Evolutionary conservation across 768 basidiomycete species (phyloP).

Genomic region (Lyophyllum semitale): DNA sequence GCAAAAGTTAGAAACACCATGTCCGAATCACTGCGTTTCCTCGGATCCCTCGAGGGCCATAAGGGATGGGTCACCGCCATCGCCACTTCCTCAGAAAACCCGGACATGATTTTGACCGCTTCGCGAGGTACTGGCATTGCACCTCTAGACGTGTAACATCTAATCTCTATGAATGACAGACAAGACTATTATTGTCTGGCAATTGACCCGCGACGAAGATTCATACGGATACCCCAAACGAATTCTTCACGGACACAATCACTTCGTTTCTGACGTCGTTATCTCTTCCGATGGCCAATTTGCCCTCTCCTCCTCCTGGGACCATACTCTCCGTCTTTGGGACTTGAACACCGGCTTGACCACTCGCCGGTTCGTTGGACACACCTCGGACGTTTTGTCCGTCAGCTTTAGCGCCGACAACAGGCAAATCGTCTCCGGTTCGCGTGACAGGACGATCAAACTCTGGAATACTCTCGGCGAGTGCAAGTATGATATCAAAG

Average conservation of each 20-base stretch:
- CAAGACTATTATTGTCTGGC: constrained; percentile 99
- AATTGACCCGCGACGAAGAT: constrained; percentile 90
- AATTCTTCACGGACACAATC: constrained; percentile 98
- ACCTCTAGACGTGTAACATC: constrained; percentile 5
- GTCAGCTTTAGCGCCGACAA: constrained; percentile 99
- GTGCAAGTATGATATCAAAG: constrained; percentile 99
- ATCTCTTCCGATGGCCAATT: constrained; percentile 99
- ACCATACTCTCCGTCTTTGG: constrained; percentile 99
- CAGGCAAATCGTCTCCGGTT: constrained; percentile 98
- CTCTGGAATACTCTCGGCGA: constrained; percentile 99
- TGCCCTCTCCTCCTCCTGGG: constrained; percentile 98
- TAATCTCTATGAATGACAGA: constrained; percentile 53
- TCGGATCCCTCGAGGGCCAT: constrained; percentile 91
- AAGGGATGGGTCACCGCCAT: constrained; percentile 99
- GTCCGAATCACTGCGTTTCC: constrained; percentile 86
- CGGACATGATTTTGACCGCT: constrained; percentile 97
- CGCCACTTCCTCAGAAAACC: constrained; percentile 97
- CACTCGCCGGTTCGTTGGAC: constrained; percentile 96
- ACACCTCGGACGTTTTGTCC: constrained; percentile 96
- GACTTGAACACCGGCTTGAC: constrained; percentile 97
- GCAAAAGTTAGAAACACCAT: constrained; percentile 47
- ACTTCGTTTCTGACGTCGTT: constrained; percentile 98
- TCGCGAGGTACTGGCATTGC: constrained; percentile 75
- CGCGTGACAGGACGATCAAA: constrained; percentile 96
- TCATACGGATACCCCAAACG: constrained; percentile 96